Evolutionary conservation across 306 rosid genomes (phyloP).

Genomic region (Quercus suber): DNA sequence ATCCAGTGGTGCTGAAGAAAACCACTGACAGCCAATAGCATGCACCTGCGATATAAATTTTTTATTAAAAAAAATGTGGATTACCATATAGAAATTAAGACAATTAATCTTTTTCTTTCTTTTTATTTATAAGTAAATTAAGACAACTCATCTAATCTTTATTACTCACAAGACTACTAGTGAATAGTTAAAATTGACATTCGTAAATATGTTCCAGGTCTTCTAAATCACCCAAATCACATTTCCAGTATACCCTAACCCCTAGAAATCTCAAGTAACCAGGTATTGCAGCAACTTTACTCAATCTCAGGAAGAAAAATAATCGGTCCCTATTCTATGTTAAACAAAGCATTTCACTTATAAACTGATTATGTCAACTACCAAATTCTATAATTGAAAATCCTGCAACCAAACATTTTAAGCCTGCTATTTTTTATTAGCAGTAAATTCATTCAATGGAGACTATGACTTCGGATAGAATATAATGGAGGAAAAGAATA

Average conservation of each 20-base stretch:
- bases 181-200: not conserved
- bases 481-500: too few relatives aligned
- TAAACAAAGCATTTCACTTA: not conserved
- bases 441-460: too few relatives aligned
- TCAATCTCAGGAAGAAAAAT: not conserved
- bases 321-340: too few relatives aligned
- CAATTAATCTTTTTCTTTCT: not conserved
- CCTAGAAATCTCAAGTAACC: not conserved
- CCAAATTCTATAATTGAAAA: not conserved
- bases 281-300: not conserved
- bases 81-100: not conserved
- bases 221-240: not conserved
- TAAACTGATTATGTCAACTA: not conserved
- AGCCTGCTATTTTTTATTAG: not conserved
- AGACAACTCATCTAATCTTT: not conserved
- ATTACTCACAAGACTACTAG: not conserved
- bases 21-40: conserved; percentile 81
- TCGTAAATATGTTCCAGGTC: not conserved
- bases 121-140: too few relatives aligned
- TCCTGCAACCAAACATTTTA: not conserved
- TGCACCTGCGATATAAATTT: conserved; percentile 44
- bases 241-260: not conserved
- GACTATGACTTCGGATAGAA: too few relatives aligned
- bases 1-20: conserved; percentile 55
- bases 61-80: too few relatives aligned